A percentile compares a stretch with the other conserved stretches of the same genome.
These are phyloP conservation scores for Yarrowia galli DNA, from an alignment of 1,139 yeast species.

Conservation along the genomic window DNA sequence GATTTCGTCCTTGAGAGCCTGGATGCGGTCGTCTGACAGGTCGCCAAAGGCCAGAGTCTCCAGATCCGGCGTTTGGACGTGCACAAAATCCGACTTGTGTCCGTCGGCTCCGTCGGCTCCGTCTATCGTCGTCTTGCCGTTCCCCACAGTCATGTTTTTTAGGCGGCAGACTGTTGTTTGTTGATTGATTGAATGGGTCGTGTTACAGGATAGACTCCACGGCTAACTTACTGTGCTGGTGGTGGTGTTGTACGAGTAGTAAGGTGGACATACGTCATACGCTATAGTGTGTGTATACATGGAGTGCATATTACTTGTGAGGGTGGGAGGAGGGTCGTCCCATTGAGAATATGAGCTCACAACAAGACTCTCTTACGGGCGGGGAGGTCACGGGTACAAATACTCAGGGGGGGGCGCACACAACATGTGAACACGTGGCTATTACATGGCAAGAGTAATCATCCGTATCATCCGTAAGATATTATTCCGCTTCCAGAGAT, in stretches of 20 bases:
- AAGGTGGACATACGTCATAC: constrained; percentile 6
- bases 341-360: too few species aligned
- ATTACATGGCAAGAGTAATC: too few species aligned
- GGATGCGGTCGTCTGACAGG: constrained; percentile 42
- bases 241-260: too few species aligned
- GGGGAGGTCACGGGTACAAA: too few species aligned
- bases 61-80: not conserved
- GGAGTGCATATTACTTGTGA: too few species aligned
- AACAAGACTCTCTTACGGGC: too few species aligned
- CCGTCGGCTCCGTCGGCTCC: not conserved
- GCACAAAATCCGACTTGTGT: not conserved
- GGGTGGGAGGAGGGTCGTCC: too few species aligned
- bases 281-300: not conserved
- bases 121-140: constrained; percentile 22
- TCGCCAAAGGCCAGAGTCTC: not conserved
- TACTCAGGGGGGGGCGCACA: too few species aligned
- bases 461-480: too few species aligned
- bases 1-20: constrained; percentile 45
- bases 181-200: not conserved
- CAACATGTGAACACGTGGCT: too few species aligned
- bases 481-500: too few species aligned
- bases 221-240: not conserved
- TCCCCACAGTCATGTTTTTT: constrained; percentile 19
- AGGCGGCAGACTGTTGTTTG: not conserved
- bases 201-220: not conserved